Conservation (phyloP, 257 asterid species). For the Solanum sitiens region DNA sequence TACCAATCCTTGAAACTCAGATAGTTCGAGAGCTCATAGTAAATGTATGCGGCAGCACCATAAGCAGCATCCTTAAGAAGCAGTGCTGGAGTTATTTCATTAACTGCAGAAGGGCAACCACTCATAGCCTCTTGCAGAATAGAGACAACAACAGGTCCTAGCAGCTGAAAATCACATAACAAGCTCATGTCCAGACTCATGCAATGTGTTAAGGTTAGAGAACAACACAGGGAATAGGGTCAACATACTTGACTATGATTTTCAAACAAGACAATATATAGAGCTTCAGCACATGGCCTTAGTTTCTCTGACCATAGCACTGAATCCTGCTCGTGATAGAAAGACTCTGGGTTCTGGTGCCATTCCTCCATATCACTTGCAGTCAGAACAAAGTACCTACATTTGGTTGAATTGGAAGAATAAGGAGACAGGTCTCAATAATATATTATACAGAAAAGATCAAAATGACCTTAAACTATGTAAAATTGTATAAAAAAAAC, state of each 20-base stretch:
- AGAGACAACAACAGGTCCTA: conserved; percentile 95
- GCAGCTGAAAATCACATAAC: conserved; percentile 40
- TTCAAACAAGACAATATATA: conserved; percentile 88
- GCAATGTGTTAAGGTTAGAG: background rate
- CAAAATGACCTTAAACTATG: background rate
- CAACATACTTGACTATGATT: conserved; percentile 74
- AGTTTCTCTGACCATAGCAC: conserved; percentile 91
- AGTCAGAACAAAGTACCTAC: conserved; percentile 91
- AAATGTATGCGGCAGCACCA: conserved; percentile 95
- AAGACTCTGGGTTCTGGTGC: conserved; percentile 79
- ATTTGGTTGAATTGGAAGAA: conserved; percentile 15
- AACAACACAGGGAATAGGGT: conserved; percentile 4
- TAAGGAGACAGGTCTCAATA: conserved; percentile 6
- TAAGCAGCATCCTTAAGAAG: conserved; percentile 99
- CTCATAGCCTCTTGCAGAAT: conserved; percentile 97
- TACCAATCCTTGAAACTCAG: conserved; percentile 93
- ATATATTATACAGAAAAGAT: background rate
- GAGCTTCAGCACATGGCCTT: conserved; percentile 96
- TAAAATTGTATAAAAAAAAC: background rate
- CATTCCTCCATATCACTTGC: conserved; percentile 84
- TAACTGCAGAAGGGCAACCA: conserved; percentile 73
- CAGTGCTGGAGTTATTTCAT: conserved; percentile 68
- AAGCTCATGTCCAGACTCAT: background rate
- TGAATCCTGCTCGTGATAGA: conserved; percentile 94
- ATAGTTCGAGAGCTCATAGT: conserved; percentile 94